Conservation (phyloP, 441 rosid species). For the Viola pubescens region DNA sequence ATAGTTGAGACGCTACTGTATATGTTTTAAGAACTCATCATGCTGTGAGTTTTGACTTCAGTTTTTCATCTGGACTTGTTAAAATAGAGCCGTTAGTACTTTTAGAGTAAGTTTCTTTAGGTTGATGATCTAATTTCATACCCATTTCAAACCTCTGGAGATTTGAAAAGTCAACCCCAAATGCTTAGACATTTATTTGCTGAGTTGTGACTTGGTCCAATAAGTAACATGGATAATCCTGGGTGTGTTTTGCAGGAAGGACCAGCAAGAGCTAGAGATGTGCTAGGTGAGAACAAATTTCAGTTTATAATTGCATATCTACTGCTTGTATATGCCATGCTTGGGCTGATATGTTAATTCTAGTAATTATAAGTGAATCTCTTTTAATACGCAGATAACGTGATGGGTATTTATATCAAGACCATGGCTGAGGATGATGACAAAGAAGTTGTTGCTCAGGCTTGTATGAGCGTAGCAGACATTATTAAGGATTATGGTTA, state of each 20-base stretch:
- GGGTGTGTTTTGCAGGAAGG: conserved; percentile 52
- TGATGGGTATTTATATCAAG: conserved; percentile 71
- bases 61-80: background rate
- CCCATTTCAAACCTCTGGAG: background rate
- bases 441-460: conserved; percentile 97
- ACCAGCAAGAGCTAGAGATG: conserved; percentile 54
- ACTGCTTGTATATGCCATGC: conserved; percentile 6
- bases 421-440: conserved; percentile 89
- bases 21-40: too few relatives aligned
- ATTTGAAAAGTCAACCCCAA: too few relatives aligned
- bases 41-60: background rate
- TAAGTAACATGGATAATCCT: too few relatives aligned
- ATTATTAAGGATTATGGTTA: conserved; percentile 84
- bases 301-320: conserved; percentile 12
- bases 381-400: conserved; percentile 46
- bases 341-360: conserved; percentile 5
- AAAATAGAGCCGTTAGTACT: too few relatives aligned
- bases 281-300: conserved; percentile 51
- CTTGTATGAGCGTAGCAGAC: conserved; percentile 82
- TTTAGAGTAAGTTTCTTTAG: background rate
- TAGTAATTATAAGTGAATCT: conserved; percentile 14
- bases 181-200: too few relatives aligned
- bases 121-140: too few relatives aligned
- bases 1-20: too few relatives aligned
- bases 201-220: too few relatives aligned